Conservation (phyloP, 2,329 filamentous ascomycete genomes). For the Neopestalotiopsis sp. region DNA sequence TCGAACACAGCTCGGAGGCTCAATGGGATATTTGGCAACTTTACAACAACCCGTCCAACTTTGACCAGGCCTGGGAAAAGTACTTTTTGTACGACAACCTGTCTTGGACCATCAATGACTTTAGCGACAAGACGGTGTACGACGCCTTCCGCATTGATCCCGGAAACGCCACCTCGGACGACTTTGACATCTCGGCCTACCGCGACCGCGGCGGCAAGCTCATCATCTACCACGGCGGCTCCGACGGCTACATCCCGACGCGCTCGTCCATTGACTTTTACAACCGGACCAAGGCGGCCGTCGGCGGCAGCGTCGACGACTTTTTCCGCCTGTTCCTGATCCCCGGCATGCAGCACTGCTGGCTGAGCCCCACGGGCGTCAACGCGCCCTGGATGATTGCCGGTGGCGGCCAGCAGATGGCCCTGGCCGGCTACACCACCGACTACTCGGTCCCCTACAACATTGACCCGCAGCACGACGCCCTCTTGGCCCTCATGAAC, state of each 20-base stretch:
- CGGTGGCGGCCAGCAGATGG: slow-evolving; percentile 31
- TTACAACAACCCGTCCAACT: slow-evolving; percentile 29
- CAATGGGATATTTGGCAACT: slow-evolving; percentile 33
- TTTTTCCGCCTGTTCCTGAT: slow-evolving; percentile 53
- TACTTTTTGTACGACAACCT: slow-evolving; percentile 22
- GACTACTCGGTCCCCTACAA: slow-evolving; percentile 34
- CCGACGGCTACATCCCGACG: slow-evolving; percentile 34
- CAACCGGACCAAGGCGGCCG: slow-evolving; percentile 30
- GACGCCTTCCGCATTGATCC: slow-evolving; percentile 31
- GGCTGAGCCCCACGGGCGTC: slow-evolving; percentile 29
- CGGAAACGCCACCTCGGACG: slow-evolving; percentile 33
- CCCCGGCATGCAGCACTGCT: slow-evolving; percentile 52
- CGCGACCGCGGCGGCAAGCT: slow-evolving; percentile 33
- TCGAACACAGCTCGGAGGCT: slow-evolving; percentile 50
- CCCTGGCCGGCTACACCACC: slow-evolving; percentile 34
- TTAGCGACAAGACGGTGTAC: slow-evolving; percentile 33
- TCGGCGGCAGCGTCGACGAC: slow-evolving; percentile 43
- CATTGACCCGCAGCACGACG: slow-evolving; percentile 29
- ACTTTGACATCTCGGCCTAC: slow-evolving; percentile 37
- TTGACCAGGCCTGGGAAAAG: slow-evolving; percentile 34
- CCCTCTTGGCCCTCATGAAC: slow-evolving; percentile 35
- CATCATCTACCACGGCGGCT: slow-evolving; percentile 37
- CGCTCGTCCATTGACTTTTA: slow-evolving; percentile 35
- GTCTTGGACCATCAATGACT: slow-evolving; percentile 35
- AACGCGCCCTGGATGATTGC: slow-evolving; percentile 39